Conservation (phyloP, 768 basidiomycete genomes). For the Termitomyces sp. region DNA sequence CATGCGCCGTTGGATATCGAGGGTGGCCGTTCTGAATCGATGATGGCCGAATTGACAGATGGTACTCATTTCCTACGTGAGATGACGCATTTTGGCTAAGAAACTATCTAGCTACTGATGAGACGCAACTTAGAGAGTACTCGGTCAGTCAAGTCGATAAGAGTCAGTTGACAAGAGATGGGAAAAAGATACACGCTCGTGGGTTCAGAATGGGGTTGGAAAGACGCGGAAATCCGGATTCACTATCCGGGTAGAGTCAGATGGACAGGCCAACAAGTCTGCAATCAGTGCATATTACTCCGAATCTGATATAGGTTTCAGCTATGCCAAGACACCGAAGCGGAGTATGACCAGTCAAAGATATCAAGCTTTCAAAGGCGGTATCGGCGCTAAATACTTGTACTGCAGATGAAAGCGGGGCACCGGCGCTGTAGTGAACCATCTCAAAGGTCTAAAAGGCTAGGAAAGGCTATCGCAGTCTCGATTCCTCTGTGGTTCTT, state of each 20-base stretch:
- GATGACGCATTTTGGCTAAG: background rate
- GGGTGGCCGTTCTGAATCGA: background rate
- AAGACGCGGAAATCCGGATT: background rate
- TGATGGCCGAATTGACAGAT: background rate
- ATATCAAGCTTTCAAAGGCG: background rate
- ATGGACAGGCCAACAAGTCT: background rate
- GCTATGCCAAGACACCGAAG: background rate
- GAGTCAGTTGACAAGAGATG: background rate
- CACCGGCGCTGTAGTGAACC: background rate
- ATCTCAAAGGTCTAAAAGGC: background rate
- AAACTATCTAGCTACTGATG: background rate
- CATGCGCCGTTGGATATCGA: background rate
- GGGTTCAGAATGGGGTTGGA: background rate
- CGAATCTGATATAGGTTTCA: background rate
- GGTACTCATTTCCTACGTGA: background rate
- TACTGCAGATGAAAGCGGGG: background rate
- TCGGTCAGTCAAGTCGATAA: background rate
- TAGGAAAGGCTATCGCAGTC: background rate
- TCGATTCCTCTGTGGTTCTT: background rate
- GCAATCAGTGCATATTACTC: background rate
- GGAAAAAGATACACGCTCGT: background rate
- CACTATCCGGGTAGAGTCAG: background rate
- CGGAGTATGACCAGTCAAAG: background rate
- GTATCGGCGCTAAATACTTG: background rate
- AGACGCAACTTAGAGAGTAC: background rate